A percentile compares a stretch with the other conserved stretches of the same genome.
phyloP scores from a whole-genome alignment of 2,329 filamentous ascomycete species.

The Aspergillus pseudoviridinutans region DNA sequence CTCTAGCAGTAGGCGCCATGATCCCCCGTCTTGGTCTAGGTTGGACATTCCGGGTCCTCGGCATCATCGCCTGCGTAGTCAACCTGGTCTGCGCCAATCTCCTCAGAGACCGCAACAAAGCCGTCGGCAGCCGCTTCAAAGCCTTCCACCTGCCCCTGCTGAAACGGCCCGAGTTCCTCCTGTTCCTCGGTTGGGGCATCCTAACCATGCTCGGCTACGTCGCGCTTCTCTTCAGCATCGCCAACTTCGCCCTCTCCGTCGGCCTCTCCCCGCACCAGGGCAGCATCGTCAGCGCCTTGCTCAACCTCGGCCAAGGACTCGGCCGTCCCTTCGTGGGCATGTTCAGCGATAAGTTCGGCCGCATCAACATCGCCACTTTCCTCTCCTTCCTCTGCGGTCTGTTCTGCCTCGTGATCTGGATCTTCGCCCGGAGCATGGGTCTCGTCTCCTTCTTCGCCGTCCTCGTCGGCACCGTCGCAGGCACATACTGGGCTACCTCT shows the following conservation, averaged over 20 bases:
- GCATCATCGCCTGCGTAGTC: slow-evolving; percentile 49
- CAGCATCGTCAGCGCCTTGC: slow-evolving; percentile 56
- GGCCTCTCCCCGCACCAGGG: slow-evolving; percentile 59
- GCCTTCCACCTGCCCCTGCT: slow-evolving; percentile 54
- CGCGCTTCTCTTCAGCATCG: slow-evolving; percentile 60
- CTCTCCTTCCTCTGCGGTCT: slow-evolving; percentile 55
- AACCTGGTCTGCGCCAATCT: slow-evolving; percentile 54
- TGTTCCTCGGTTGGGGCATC: slow-evolving; percentile 57
- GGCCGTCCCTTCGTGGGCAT: slow-evolving; percentile 59
- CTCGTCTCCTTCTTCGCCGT: slow-evolving; percentile 58
- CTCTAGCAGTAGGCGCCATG: slow-evolving; percentile 55
- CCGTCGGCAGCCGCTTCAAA: slow-evolving; percentile 49
- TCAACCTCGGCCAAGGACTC: slow-evolving; percentile 59
- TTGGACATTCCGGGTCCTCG: slow-evolving; percentile 61
- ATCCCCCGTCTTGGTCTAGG: slow-evolving; percentile 53
- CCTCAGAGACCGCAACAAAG: slow-evolving; percentile 55
- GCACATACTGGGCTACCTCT: slow-evolving; percentile 58
- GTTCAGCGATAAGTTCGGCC: slow-evolving; percentile 57
- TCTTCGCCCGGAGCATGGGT: slow-evolving; percentile 55
- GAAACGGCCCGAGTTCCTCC: slow-evolving; percentile 51
- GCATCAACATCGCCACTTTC: slow-evolving; percentile 58
- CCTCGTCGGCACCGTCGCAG: slow-evolving; percentile 55
- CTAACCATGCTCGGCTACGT: slow-evolving; percentile 64
- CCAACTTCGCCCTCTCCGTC: slow-evolving; percentile 58
- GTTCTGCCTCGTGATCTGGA: slow-evolving; percentile 60